phyloP scores from a whole-genome alignment of 805 yeast genomes.

The Candida sonorensis region DNA sequence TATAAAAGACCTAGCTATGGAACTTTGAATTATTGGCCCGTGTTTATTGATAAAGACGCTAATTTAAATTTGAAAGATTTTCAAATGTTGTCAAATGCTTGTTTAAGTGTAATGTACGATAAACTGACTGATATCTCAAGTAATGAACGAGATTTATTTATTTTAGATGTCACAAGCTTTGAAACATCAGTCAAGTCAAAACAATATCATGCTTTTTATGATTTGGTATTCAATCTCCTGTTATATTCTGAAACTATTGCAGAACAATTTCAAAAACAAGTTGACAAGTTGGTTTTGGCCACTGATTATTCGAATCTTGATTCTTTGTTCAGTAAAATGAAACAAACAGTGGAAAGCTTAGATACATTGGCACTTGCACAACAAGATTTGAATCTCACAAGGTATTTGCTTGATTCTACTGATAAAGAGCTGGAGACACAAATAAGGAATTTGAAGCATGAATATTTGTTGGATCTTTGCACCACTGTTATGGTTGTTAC shows the following conservation, averaged over 20 bases:
- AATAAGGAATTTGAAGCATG: conserved; percentile 30
- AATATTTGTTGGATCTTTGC: conserved; percentile 35
- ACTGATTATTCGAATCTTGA: conserved; percentile 60
- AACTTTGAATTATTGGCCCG: conserved; percentile 68
- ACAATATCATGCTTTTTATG: conserved; percentile 64
- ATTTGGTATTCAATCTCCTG: conserved; percentile 55
- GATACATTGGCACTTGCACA: conserved; percentile 4
- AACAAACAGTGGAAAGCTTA: conserved; percentile 5
- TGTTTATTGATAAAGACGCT: conserved; percentile 68
- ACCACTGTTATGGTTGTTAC: conserved; percentile 35
- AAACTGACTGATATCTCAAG: conserved; percentile 36
- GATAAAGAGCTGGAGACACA: conserved; percentile 21
- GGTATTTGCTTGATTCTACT: conserved; percentile 35
- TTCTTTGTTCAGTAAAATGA: conserved; percentile 10
- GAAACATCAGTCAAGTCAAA: conserved; percentile 62
- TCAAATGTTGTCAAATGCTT: conserved; percentile 56
- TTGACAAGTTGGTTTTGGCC: conserved; percentile 61
- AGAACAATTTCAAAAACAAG: conserved; percentile 46
- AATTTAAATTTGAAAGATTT: conserved; percentile 48
- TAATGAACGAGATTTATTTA: conserved; percentile 37
- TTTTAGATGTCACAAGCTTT: conserved; percentile 65
- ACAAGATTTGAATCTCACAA: conserved; percentile 36
- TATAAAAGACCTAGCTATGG: conserved; percentile 55
- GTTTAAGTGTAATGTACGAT: conserved; percentile 56
- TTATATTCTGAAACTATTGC: conserved; percentile 61